A percentile compares a stretch with the other conserved stretches of the same genome.
Evolutionary conservation across 371 early-diverging fungal species (phyloP).

Genomic region (Actinomortierella wolfii): DNA sequence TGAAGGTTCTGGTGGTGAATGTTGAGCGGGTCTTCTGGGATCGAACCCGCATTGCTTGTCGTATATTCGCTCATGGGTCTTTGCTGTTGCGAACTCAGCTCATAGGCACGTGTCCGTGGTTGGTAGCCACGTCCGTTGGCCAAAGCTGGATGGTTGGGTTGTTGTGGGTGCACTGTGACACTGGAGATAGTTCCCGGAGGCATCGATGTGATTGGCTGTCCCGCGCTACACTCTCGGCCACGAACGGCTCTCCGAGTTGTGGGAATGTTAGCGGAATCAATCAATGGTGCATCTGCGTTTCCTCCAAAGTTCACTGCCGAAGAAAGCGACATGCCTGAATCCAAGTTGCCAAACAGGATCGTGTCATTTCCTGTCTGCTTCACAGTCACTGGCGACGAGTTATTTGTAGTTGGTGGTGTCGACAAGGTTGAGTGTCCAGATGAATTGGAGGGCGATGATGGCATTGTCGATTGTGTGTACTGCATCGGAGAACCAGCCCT

Average conservation of each 20-base stretch:
- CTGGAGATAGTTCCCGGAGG: conserved; percentile 12
- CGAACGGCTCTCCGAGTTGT: conserved; percentile 20
- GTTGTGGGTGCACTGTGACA: too few species aligned
- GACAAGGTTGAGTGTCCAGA: conserved; percentile 17
- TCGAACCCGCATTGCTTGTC: conserved; percentile 11
- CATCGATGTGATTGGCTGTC: conserved; percentile 25
- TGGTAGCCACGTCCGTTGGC: too few species aligned
- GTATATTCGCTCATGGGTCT: conserved; percentile 29
- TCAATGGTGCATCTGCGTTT: conserved; percentile 1
- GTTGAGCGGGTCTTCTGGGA: conserved; percentile 8
- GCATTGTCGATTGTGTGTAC: conserved; percentile 15
- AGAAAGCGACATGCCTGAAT: conserved; percentile 7
- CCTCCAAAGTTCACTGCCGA: neutral
- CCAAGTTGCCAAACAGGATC: conserved; percentile 9
- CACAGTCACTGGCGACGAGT: conserved; percentile 18
- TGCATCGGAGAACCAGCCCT: conserved; percentile 9
- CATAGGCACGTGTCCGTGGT: conserved; percentile 12
- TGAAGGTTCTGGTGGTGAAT: too few species aligned
- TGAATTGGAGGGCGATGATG: conserved; percentile 31
- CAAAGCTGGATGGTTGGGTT: too few species aligned
- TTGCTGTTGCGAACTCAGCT: conserved; percentile 13
- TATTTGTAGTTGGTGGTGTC: conserved; percentile 19
- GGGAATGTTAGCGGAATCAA: conserved; percentile 13
- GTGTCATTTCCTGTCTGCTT: conserved; percentile 9
- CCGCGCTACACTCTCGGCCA: conserved; percentile 19